Base-by-base conservation (phyloP, 768 basidiomycete species). In the Mycena filopes region DNA sequence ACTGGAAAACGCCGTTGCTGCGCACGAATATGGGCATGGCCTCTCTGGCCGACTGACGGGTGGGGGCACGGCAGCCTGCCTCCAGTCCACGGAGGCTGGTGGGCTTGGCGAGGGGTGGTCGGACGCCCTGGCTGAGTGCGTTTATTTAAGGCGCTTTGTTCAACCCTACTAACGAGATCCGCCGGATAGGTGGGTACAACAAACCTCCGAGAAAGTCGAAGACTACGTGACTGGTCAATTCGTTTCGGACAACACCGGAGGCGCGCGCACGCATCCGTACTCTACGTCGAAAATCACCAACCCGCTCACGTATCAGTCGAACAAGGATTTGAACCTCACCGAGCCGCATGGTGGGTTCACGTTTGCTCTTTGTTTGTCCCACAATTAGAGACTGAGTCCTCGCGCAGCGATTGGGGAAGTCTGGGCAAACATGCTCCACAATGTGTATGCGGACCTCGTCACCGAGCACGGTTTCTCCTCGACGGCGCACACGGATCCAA, bases 21-120 rank as follows among this genome's bases (percentile, higher is more conserved):
- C 60, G 21, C 84, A 85, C 63, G 83, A 89, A 72, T n/a, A 79
- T 69, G 81, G 79, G 15, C 83, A 81, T 65, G 80, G 80, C 72
- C 81, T n/a, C n/a, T 80, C 79, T n/a, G 81, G 77, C 67, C 67
- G 78, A 20, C 68, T 85, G 76, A 83, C 83, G 1, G 83, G 83
- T 28, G 82, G 82, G 31, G 85, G 84, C 28, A 84, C 83, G 25
- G 84, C 83, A 42, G 78, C 86, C 16, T 91, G 90, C 78, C 77
- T 91, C 64, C 86, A 89, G 71, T 87, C 83, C 29, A 80, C 80
- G 31, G 89, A 91, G 71, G 80, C 89, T 4, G 86, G 87, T 23
- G 89, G 89, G 16, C 83, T 91, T 83, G 89, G 89, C 45, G 90
- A 92, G 74, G 89, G 87, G 20, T 90, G 88, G 88, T 85, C 85